Evolutionary conservation across 192 early-diverging fungal genomes (phyloP), one percentile per base, ranked within the genome.

Genomic region (Pilaira anomala): DNA sequence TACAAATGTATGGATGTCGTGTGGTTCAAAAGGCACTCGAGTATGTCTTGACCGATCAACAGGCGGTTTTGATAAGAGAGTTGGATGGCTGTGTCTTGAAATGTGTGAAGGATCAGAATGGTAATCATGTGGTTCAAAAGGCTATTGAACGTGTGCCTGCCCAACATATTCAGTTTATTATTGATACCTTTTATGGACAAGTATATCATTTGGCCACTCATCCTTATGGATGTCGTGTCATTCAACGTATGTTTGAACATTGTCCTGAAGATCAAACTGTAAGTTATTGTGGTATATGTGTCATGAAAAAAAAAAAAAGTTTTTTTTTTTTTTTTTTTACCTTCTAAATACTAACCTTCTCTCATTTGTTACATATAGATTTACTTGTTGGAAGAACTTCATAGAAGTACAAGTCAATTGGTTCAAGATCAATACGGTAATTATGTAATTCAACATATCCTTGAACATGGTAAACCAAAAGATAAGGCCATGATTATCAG

Each of bases 1-100:
- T 98, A 68, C 97, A 99, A 75, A 99, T 99, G 97, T 99, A 99
- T 74, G 97, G 97, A 3, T 99, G 97, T 67, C 90, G 97, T 29
- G 97, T 99, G 5, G 95, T 99, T n/a, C 97, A 99, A 72, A 99
- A 99, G 83, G 94, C 92, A 1, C 81, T 99, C 13, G 97, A 99
- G 74, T 88, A 98, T 63, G 91, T 99, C 14, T 71, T 90, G 45
- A 80, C 85, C 1, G 93, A 94, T 51, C 94, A 95, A 77, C 97
- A 99, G 80, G 88, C 91, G 2, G 69, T 78, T 41, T 83, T 99
- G 54, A 88, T 99, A 29, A 83, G 82, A 46, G 97, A 99, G 70
- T 80, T 99, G 46, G 93, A 97, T 60, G 95, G 95, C 1, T 86
- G 94, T 76, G 94, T 99, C 1, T 80, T 99, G 28, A 96, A 97